phyloP scores from a whole-genome alignment of 2,329 filamentous ascomycete species.

The Colletotrichum karsti region DNA sequence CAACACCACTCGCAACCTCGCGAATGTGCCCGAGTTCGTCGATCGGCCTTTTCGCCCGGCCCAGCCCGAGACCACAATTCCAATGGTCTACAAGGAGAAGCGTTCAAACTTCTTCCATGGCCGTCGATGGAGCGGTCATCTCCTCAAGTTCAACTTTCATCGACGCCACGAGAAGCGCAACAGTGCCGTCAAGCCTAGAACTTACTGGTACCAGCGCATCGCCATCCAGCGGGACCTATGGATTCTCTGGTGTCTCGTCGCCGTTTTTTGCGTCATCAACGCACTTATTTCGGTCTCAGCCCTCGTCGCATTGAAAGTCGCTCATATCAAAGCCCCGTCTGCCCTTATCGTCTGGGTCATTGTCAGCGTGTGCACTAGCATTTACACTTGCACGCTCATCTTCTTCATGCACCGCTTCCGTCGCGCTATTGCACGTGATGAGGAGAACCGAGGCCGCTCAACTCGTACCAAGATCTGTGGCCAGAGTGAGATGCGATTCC shows the following conservation, averaged over 20 bases:
- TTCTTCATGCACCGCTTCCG: slow-evolving; percentile 13
- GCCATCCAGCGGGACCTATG: slow-evolving; percentile 5
- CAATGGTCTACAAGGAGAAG: background rate
- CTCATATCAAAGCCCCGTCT: background rate
- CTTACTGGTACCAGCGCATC: slow-evolving; percentile 16
- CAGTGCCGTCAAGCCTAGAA: background rate
- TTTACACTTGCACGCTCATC: background rate
- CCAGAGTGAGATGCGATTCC: background rate
- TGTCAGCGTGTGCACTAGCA: background rate
- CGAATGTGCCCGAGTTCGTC: slow-evolving; percentile 5
- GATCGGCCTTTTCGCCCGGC: background rate
- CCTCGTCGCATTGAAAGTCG: background rate
- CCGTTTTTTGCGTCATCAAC: slow-evolving; percentile 5
- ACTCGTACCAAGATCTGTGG: background rate
- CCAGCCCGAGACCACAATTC: background rate
- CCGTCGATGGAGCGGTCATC: background rate
- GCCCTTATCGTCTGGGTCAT: slow-evolving; percentile 11
- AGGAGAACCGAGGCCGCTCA: slow-evolving; percentile 1
- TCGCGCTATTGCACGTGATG: background rate
- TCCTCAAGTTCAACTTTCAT: background rate
- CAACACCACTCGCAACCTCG: background rate
- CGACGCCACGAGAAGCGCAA: background rate
- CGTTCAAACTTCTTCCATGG: background rate
- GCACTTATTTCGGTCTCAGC: background rate
- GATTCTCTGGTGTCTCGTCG: background rate